phyloP scores from a whole-genome alignment of 2,329 filamentous ascomycete species.

The Beauveria brongniartii region DNA sequence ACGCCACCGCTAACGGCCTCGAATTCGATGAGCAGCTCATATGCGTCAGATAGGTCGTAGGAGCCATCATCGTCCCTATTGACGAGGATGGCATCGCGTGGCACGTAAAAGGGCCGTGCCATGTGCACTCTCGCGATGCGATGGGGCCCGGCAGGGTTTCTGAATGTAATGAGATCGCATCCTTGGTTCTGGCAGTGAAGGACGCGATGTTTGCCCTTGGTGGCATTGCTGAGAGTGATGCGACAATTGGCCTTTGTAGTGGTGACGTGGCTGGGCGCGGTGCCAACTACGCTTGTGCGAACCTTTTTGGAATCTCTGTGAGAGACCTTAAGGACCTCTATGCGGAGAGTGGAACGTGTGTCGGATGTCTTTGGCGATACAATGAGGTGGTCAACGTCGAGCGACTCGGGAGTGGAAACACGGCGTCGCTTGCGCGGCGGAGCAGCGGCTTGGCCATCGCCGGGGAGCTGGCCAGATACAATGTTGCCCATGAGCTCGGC shows the following conservation, averaged over 20 bases:
- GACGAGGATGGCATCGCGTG: conserved; percentile 42
- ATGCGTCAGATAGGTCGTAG: conserved; percentile 41
- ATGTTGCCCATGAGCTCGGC: conserved; percentile 35
- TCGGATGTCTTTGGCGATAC: conserved; percentile 23
- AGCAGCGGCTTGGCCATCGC: conserved; percentile 25
- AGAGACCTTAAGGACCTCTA: conserved; percentile 45
- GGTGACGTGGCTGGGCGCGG: conserved; percentile 23
- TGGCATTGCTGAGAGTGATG: conserved; percentile 29
- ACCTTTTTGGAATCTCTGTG: conserved; percentile 38
- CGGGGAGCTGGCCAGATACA: conserved; percentile 29
- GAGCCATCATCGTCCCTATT: conserved; percentile 38
- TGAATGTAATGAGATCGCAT: conserved; percentile 43
- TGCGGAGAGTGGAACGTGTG: conserved; percentile 36
- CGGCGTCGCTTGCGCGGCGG: conserved; percentile 44
- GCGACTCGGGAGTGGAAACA: conserved; percentile 30
- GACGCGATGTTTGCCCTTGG: conserved; percentile 30
- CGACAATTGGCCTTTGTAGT: conserved; percentile 29
- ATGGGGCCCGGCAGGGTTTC: conserved; percentile 37
- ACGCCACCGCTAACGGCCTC: conserved; percentile 39
- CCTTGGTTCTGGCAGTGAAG: conserved; percentile 47
- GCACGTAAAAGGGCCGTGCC: conserved; percentile 42
- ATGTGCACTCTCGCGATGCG: conserved; percentile 41
- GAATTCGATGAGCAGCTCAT: conserved; percentile 43
- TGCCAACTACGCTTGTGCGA: conserved; percentile 20
- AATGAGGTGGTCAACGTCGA: conserved; percentile 26